Percentiles rank a stretch among this genome's conserved stretches.
phyloP scores from a whole-genome alignment of 192 early-diverging fungal genomes.

The Podochytrium sp. region DNA sequence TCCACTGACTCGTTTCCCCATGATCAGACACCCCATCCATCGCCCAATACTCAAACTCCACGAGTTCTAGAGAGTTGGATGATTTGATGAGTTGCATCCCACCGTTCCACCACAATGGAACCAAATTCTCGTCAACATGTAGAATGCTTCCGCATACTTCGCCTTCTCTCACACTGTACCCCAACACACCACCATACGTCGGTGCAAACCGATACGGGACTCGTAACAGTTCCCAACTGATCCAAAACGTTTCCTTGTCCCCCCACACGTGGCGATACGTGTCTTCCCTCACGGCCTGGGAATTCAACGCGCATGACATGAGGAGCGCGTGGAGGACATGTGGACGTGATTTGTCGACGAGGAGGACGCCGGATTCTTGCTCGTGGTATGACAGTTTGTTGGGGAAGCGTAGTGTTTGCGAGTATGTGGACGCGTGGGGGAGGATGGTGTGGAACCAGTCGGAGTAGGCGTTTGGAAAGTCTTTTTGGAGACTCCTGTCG shows the following conservation, averaged over 20 bases:
- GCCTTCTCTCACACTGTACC: slow-evolving; percentile 33
- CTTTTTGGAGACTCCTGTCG: slow-evolving; percentile 38
- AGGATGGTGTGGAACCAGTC: slow-evolving; percentile 46
- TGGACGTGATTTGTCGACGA: slow-evolving; percentile 59
- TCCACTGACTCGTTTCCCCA: slow-evolving; percentile 21
- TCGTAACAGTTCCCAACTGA: slow-evolving; percentile 60
- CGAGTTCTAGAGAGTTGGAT: background rate
- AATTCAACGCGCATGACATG: slow-evolving; percentile 57
- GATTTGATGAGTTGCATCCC: slow-evolving; percentile 41
- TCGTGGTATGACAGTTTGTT: slow-evolving; percentile 52
- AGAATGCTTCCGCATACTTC: slow-evolving; percentile 27
- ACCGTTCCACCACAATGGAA: slow-evolving; percentile 39
- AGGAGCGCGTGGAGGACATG: slow-evolving; percentile 52
- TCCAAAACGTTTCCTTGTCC: slow-evolving; percentile 66
- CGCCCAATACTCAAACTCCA: background rate
- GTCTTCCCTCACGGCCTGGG: slow-evolving; percentile 10
- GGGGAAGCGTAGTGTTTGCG: slow-evolving; percentile 44
- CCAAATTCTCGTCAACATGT: slow-evolving; percentile 21
- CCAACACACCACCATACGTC: slow-evolving; percentile 57
- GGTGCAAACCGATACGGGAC: slow-evolving; percentile 61
- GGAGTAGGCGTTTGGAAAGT: no score
- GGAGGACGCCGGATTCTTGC: slow-evolving; percentile 66
- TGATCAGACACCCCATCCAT: background rate
- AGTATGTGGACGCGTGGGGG: slow-evolving; percentile 48
- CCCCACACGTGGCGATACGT: slow-evolving; percentile 22